Percentiles rank a stretch among this genome's conserved stretches.
phyloP scores from a whole-genome alignment of 805 yeast genomes.

The Kluyveromyces siamensis region DNA sequence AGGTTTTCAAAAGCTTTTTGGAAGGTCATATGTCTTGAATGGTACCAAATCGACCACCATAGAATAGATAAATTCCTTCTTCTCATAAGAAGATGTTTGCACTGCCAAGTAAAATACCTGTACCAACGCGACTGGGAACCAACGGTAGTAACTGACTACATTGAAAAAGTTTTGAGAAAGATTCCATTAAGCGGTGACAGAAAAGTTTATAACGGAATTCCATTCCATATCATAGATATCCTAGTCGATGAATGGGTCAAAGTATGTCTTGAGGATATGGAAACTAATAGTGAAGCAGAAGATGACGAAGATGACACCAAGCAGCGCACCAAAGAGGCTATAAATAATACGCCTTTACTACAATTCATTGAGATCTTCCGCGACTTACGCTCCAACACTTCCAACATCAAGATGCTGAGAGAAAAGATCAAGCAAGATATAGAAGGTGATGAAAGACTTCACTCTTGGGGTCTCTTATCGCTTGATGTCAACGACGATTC shows the following conservation, averaged over 20 bases:
- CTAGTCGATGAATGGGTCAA: conserved; percentile 76
- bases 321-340: conserved; percentile 21
- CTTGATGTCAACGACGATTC: conserved; percentile 25
- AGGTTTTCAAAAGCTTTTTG: conserved; percentile 70
- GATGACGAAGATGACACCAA: conserved; percentile 32
- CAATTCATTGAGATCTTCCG: conserved; percentile 53
- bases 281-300: conserved; percentile 39
- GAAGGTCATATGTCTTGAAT: conserved; percentile 67
- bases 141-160: conserved; percentile 36
- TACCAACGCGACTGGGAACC: conserved; percentile 45
- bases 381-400: conserved; percentile 37
- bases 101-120: conserved; percentile 54
- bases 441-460: conserved; percentile 52
- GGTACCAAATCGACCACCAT: conserved; percentile 75
- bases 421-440: conserved; percentile 58
- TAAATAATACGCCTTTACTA: conserved; percentile 42
- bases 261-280: conserved; percentile 42
- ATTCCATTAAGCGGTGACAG: conserved; percentile 50
- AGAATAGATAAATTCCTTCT: conserved; percentile 82
- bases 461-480: conserved; percentile 47
- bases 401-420: conserved; percentile 55
- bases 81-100: conserved; percentile 67
- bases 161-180: conserved; percentile 33
- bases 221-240: conserved; percentile 79
- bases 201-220: conserved; percentile 62